Evolutionary conservation across 345 rosid species (phyloP), one percentile per base, ranked within the genome.

Genomic region (Eucalyptus pauciflora): DNA sequence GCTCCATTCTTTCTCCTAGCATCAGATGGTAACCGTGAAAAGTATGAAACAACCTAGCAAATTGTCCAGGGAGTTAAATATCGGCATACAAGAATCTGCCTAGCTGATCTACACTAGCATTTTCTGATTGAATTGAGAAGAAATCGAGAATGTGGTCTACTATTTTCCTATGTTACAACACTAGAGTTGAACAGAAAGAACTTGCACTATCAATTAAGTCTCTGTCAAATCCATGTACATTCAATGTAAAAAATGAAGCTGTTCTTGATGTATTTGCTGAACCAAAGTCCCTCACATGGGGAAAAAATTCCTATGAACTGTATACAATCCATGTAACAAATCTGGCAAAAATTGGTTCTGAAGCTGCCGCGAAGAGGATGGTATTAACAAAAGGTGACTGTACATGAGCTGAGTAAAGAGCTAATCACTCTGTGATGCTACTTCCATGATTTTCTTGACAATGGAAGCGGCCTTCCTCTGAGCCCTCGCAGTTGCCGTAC

Each of bases 391-490:
- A 41, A 64, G 37, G 37, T 64, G 76, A 64, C 76, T n/a, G 6
- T 64, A 64, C 76, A 64, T 64, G 76, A 64, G 76, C 76, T 10
- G 15, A 6, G 14, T 37, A 37, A 6, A 41, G 83, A 76, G 27
- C 83, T 76, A 37, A 10, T 76, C 83, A 76, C 24, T 37, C 45
- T 37, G 24, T 20, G 83, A 18, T 88, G 51, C 89, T 89, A 17
- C 25, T 37, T 71, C 11, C 83, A 71, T 71, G 83, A 91, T 87
- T 91, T 87, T 91, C 87, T 92, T 88, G 16, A 96, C 92, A 45
- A 94, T 93, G 81, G 89, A 88, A 50, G 51, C 87, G 3, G 97
- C 95, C 92, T 94, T 96, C 87, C 97, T 93, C 93, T 90, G 92
- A 7, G 94, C 94, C 88, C 98, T 93, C 49, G 89, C 89, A 89